Base-by-base conservation (phyloP, 495 filamentous ascomycete genomes). In the Trichoderma orchidacearum region DNA sequence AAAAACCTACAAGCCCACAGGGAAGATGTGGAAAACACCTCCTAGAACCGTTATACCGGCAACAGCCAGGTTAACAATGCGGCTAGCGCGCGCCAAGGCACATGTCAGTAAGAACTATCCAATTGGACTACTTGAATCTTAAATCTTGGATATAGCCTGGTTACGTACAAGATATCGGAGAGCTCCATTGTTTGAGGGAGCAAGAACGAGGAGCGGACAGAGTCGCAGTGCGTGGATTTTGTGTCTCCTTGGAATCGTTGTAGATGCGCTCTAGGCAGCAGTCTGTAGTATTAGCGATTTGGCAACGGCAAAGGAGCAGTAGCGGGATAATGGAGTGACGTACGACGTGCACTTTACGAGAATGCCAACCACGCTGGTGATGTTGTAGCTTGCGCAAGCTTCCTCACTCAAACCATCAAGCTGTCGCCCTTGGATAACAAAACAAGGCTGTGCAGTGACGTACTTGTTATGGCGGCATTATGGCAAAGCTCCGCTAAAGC, bases 31-130 rank as follows among this genome's bases (percentile, higher is more conserved):
- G 61, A 80, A 80, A 65, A 97, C 85, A 56, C 91, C 93, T 53
- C 92, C 92, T 15, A 95, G 73, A 25, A 95, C 74, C 89, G 97
- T 95, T 56, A 96, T 72, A 58, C 83, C 85, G 58, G 84, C 93
- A 57, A 95, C 85, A 58, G 74, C 88, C 60, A 97, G 77, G 79
- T 99, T 99, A 63, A 94, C 89, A 62, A 97, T 81, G 59, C 93
- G 94, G 74, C 90, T 96, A 62, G 18, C 9, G 41, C 41, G 41
- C 41, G n/a, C 18, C 25, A 35, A 58, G 59, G 58, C 35, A 48
- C 29, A 17, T 29, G 55, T 65, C 58, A 63, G 63, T 56, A 54
- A 60, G 35, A 30, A 48, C 31, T n/a, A 53, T 31, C 32, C 58
- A 31, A 29, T 53, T 21, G 28, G 13, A 53, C 27, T 38, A 54